Percentiles rank a stretch among this genome's conserved stretches.
phyloP scores from a whole-genome alignment of 169 alveolate species.

The Plasmodium berghei region DNA sequence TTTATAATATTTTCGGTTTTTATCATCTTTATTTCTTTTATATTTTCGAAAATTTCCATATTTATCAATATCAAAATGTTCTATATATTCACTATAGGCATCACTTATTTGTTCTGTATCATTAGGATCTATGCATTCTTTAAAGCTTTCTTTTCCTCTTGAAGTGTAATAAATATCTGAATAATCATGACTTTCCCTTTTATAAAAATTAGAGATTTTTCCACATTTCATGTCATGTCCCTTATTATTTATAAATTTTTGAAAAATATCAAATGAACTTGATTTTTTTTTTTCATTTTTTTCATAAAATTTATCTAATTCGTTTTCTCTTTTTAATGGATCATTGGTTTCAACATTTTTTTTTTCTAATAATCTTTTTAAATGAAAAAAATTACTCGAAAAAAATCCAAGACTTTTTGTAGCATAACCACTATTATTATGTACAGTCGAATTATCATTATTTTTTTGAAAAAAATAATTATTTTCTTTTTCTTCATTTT shows the following conservation, averaged over 20 bases:
- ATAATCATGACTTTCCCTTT: too few relatives aligned
- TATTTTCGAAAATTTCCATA: too few relatives aligned
- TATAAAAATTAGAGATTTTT: not conserved
- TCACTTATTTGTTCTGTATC: too few relatives aligned
- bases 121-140: too few relatives aligned
- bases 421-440: not conserved
- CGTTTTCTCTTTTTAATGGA: constrained; percentile 23
- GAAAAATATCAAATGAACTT: not conserved
- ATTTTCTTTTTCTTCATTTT: not conserved
- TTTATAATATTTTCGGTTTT: too few relatives aligned
- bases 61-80: too few relatives aligned
- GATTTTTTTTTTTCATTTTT: constrained; percentile 20
- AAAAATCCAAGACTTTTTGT: constrained; percentile 34
- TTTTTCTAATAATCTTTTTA: constrained; percentile 35
- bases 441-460: constrained; percentile 2
- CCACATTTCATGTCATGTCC: not conserved
- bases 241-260: not conserved
- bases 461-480: not conserved
- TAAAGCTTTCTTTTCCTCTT: too few relatives aligned
- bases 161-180: too few relatives aligned
- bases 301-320: constrained; percentile 25
- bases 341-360: constrained; percentile 6
- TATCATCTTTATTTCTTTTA: too few relatives aligned
- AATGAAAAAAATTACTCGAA: constrained; percentile 44
- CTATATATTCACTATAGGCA: too few relatives aligned